Percentiles rank a stretch among this genome's conserved stretches.
Conservation (phyloP, 768 basidiomycete species). For the Agaricus blazei region DNA sequence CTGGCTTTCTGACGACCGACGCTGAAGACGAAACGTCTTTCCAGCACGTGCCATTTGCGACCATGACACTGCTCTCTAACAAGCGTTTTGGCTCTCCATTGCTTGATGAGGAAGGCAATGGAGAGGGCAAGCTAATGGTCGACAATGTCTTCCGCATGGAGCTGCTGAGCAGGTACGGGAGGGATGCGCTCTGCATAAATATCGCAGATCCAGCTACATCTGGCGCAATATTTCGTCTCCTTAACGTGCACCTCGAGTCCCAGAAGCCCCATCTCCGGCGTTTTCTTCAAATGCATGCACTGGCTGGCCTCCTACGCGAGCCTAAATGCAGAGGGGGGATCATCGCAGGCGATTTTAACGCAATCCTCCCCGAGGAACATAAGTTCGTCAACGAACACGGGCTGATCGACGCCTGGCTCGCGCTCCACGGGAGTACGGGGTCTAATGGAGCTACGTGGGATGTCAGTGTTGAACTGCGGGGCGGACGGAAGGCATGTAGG, state of each 20-base stretch:
- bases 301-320: constrained; percentile 33
- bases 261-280: constrained; percentile 19
- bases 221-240: constrained; percentile 6
- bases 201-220: constrained; percentile 22
- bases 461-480: constrained; percentile 21
- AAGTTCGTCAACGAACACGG: constrained; percentile 28
- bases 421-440: constrained; percentile 23
- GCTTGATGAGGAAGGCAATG: constrained; percentile 12
- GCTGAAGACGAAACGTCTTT: constrained; percentile 32
- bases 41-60: constrained; percentile 27
- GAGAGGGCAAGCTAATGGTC: constrained; percentile 23
- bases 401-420: constrained; percentile 39
- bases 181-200: constrained; percentile 32
- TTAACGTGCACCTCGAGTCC: not conserved
- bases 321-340: constrained; percentile 34
- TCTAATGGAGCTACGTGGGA: constrained; percentile 34
- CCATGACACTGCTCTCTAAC: constrained; percentile 31
- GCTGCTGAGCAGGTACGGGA: constrained; percentile 31
- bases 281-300: constrained; percentile 25
- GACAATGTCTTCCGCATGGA: constrained; percentile 21
- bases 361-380: constrained; percentile 31
- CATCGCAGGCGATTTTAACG: constrained; percentile 45
- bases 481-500: constrained; percentile 25
- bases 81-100: constrained; percentile 22
- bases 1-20: constrained; percentile 28